Base-by-base conservation (phyloP, 2,329 filamentous ascomycete genomes). In the Davidsoniella eucalypti region DNA sequence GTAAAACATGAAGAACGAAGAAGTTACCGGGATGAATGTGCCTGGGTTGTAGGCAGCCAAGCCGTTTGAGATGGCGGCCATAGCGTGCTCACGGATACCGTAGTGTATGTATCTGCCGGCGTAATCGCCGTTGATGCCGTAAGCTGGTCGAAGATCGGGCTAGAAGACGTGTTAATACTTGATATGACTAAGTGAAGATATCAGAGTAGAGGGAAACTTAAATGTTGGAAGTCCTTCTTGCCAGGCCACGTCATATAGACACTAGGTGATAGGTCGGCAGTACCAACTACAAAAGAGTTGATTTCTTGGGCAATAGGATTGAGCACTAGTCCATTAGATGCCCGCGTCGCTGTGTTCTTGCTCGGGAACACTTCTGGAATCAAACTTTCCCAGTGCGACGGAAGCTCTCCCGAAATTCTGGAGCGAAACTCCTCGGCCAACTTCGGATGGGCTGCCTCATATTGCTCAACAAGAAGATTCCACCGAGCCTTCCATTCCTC, bases 1-100 rank as follows among this genome's bases (percentile, higher is more conserved):
- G 56, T 78, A 78, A 60, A 79, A 79, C 72, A 80, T 79, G 64
- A 78, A 78, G 62, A 79, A 80, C 4, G 67, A 69, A 0, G 71
- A 71, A 1, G 75, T 80, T 36, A 78, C 62, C 0, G 75, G 75
- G 6, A 80, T 61, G 55, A 79, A 69, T 0, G 73, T 75, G 21
- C 67, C 70, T 36, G 67, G 70, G 52, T 65, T 64, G 53, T 67
- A 80, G 1, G 77, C 77, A 0, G 77, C 75, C 3, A 81, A 61
- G 2, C 76, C 78, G 58, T 76, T 76, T 5, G 69, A 68, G 21
- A 76, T 71, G 26, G 69, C 62, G 2, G 67, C 68, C 77, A 81
- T 80, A 50, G 75, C 75, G 57, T 79, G 75, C 56, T 79, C 75
- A 4, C 76, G 70, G 49, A 80, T 70, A 38, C 75, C 76, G 58